Conservation (phyloP, 108 stramenopile genomes). For the Poteriospumella lacustris region DNA sequence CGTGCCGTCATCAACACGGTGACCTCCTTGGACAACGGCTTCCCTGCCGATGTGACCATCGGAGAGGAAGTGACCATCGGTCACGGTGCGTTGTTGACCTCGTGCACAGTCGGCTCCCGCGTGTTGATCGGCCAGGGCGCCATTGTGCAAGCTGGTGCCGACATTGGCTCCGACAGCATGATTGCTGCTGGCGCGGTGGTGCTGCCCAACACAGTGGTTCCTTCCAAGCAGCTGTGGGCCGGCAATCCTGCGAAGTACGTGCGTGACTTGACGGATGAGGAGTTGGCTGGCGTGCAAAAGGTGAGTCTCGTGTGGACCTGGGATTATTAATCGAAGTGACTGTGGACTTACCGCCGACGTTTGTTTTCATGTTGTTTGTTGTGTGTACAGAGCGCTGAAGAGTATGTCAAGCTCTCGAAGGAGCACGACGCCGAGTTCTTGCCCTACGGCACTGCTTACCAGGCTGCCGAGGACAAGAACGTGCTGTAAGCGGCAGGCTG, state of each 20-base stretch:
- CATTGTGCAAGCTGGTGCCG: constrained; percentile 36
- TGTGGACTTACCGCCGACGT: no score
- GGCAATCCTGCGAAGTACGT: constrained; percentile 82
- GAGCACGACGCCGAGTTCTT: constrained; percentile 82
- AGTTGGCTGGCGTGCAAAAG: constrained; percentile 54
- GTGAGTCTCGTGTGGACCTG: no score
- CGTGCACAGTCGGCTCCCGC: constrained; percentile 61
- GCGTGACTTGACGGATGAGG: constrained; percentile 63
- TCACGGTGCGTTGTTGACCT: constrained; percentile 63
- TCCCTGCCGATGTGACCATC: constrained; percentile 70
- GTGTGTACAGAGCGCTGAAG: not conserved
- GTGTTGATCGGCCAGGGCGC: constrained; percentile 77
- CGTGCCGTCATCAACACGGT: constrained; percentile 77
- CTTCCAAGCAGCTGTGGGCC: constrained; percentile 77
- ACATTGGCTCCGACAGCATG: constrained; percentile 3
- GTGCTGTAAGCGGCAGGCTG: no score
- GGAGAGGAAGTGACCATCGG: constrained; percentile 69
- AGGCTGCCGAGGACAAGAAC: constrained; percentile 47
- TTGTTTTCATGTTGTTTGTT: not conserved
- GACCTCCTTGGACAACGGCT: constrained; percentile 60
- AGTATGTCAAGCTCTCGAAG: constrained; percentile 33
- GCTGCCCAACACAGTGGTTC: constrained; percentile 71
- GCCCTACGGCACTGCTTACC: constrained; percentile 63
- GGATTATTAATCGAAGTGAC: no score
- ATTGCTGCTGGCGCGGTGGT: constrained; percentile 80